Conservation (phyloP, 2,329 filamentous ascomycete genomes). For the Didymella pomorum region DNA sequence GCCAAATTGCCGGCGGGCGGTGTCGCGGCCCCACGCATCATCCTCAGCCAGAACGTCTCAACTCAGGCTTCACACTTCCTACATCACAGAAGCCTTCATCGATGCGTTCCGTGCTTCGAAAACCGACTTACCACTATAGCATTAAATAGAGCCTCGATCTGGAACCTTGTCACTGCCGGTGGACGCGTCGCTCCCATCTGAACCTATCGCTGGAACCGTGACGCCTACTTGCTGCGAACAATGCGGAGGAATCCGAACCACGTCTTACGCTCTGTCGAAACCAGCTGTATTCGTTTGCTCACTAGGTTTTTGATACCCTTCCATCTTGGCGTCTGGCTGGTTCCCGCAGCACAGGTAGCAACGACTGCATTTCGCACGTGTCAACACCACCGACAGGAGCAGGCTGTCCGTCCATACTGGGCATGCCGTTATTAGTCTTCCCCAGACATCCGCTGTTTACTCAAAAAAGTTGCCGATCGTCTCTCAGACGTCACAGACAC, state of each 20-base stretch:
- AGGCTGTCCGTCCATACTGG: background rate
- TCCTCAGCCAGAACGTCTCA: slow-evolving; percentile 13
- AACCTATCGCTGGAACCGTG: background rate
- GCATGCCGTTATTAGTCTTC: background rate
- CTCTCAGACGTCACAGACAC: background rate
- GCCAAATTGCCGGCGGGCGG: slow-evolving; percentile 19
- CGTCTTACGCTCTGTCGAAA: background rate
- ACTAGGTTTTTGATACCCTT: background rate
- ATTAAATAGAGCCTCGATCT: background rate
- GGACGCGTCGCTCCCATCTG: background rate
- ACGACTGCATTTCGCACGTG: background rate
- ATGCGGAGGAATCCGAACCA: background rate
- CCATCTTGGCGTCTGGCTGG: background rate
- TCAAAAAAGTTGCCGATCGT: background rate
- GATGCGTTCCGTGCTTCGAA: background rate
- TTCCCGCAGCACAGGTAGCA: background rate
- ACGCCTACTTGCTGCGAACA: background rate
- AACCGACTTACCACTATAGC: background rate
- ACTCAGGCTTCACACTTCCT: slow-evolving; percentile 11
- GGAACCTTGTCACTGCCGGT: background rate
- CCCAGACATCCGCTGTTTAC: background rate
- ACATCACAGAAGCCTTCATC: background rate
- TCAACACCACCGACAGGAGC: background rate
- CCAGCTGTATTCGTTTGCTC: background rate
- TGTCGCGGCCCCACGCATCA: slow-evolving; percentile 15